A percentile compares a stretch with the other conserved stretches of the same genome.
phyloP scores from a whole-genome alignment of 2,329 filamentous ascomycete species.

The Colletotrichum sansevieriae region DNA sequence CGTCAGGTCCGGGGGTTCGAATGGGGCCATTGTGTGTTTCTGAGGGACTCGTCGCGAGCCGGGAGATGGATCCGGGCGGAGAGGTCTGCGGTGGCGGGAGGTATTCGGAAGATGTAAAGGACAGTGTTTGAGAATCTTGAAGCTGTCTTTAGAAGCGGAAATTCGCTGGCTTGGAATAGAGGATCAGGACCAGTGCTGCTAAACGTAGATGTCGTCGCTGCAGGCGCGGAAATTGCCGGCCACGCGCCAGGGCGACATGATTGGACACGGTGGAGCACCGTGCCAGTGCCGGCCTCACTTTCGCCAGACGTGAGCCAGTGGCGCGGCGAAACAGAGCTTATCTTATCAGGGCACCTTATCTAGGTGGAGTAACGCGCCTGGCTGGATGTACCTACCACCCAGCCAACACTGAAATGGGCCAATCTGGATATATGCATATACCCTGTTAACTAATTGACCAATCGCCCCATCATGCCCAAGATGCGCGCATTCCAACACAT shows the following conservation, averaged over 20 bases:
- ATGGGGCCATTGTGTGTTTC: conserved; percentile 16
- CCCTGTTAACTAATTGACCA: not conserved
- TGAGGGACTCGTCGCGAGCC: conserved; percentile 1
- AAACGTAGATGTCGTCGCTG: not conserved
- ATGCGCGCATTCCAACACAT: not conserved
- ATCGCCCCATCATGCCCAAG: not conserved
- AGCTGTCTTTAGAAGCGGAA: not conserved
- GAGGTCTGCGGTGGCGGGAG: not conserved
- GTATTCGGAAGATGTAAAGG: not conserved
- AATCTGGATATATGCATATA: conserved; percentile 1
- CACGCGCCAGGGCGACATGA: not conserved
- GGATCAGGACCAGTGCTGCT: too few species aligned
- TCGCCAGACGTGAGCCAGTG: not conserved
- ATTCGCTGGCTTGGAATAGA: not conserved
- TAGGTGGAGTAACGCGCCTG: not conserved
- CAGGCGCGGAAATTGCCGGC: conserved; percentile 6
- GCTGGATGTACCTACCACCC: not conserved
- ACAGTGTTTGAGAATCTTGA: not conserved
- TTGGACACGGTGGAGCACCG: conserved; percentile 1
- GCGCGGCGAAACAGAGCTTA: not conserved
- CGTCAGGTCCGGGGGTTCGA: conserved; percentile 14
- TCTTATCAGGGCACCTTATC: not conserved
- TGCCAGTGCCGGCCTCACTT: not conserved
- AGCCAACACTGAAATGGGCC: conserved; percentile 1
- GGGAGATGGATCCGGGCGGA: not conserved